Conservation (phyloP, 306 rosid species). For the Vigna radiata region DNA sequence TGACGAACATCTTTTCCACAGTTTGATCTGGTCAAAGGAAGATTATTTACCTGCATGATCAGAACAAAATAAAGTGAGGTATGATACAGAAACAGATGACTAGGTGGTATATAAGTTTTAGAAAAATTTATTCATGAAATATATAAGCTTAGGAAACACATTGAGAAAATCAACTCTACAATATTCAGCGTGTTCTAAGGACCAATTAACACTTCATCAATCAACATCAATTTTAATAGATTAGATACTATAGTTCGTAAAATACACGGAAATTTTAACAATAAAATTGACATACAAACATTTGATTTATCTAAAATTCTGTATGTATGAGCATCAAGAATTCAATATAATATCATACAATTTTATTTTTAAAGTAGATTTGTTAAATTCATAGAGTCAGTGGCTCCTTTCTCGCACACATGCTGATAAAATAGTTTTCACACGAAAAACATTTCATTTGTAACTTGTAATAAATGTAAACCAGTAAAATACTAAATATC, state of each 20-base stretch:
- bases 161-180: not conserved
- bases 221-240: not conserved
- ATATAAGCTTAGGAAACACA: not conserved
- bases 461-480: constrained; percentile 2
- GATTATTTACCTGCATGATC: constrained; percentile 71
- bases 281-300: not conserved
- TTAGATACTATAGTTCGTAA: not conserved
- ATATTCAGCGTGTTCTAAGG: not conserved
- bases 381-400: not conserved
- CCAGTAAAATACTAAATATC: not conserved
- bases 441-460: not conserved
- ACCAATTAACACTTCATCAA: not conserved
- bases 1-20: constrained; percentile 81
- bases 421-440: not conserved
- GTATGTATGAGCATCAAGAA: not conserved
- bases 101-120: not conserved
- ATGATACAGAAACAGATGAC: constrained; percentile 6
- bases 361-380: not conserved
- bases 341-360: not conserved
- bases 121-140: not conserved
- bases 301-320: not conserved
- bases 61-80: constrained; percentile 40
- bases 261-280: not conserved
- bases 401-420: not conserved
- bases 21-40: constrained; percentile 66